phyloP scores from a whole-genome alignment of 75 land plant species.

The Cupressus sempervirens region DNA sequence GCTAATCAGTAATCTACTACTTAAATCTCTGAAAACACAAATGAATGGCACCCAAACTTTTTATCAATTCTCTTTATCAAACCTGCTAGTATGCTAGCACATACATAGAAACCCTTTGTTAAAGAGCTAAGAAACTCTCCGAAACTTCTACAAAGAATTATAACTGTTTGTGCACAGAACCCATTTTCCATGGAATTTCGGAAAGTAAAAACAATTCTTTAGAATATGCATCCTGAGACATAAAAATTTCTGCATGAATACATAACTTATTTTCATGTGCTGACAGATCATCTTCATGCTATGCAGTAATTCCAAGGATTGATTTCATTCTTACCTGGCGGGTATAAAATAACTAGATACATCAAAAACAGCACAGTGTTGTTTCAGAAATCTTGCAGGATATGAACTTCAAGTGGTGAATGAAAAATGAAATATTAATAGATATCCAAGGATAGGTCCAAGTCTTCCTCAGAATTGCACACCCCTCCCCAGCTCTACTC shows the following conservation, averaged over 20 bases:
- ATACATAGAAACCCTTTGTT: neutral
- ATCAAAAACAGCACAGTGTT: neutral
- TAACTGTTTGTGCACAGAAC: neutral
- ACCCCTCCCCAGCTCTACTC: neutral
- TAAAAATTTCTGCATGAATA: neutral
- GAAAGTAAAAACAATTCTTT: neutral
- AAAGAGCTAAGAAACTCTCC: neutral
- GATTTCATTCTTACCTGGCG: neutral
- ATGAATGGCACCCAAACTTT: neutral
- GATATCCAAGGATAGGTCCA: neutral
- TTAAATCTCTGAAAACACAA: neutral
- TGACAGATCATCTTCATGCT: neutral
- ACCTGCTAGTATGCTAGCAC: neutral
- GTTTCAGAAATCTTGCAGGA: neutral
- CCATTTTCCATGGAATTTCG: neutral
- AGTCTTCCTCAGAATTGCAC: neutral
- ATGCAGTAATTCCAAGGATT: neutral
- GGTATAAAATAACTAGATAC: neutral
- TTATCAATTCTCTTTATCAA: neutral
- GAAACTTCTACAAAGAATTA: neutral
- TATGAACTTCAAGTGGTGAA: neutral
- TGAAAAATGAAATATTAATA: neutral
- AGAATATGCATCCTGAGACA: neutral
- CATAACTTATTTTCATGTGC: neutral
- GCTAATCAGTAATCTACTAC: neutral